Evolutionary conservation across 805 yeast genomes (phyloP), one percentile per base, ranked within the genome.

Genomic region (Millerago galiae): DNA sequence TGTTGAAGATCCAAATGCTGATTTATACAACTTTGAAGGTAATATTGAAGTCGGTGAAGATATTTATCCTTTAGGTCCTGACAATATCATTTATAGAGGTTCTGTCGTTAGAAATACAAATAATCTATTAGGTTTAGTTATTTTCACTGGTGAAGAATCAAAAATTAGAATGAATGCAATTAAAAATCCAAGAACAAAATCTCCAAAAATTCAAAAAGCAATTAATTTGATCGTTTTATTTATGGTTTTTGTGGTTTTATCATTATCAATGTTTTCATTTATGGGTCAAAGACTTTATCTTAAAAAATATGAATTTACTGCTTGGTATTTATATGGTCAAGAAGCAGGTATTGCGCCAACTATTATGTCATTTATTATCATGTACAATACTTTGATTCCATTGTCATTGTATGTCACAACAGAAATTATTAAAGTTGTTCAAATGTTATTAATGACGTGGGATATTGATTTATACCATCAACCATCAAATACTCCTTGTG

Each of bases 381-480:
- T 93, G 98, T 91, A 83, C 67, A 93, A 93, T 60, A 93, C 99
- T 0, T 74, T 93, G 67, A 93, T 93, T 58, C 99, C 99, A 0
- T 68, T 93, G 27, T 91, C 98, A 0, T 73, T 93, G 25, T 95
- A 93, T 59, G 98, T 93, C 16, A 89, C 98, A 0, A 86, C 91
- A 88, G 99, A 95, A 60, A 83, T 93, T 47, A 89, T 90, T 57
- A 93, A 93, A 58, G 84, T 85, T 8, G 78, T 84, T 67, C 99
- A 93, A 61, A 74, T 88, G 61, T 62, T 81, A 34, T 69, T 89
- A 43, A 68, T 93, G 55, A 95, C 88, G 58, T 81, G 80, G 75
- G 99, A 93, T 63, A 77, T 93, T 37, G 98, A 95, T 63, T 88
- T 93, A 96, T 93, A 91, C 56, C 87, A 93, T 59, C 70, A 70